These are phyloP conservation scores for Fusarium keratoplasticum DNA, from an alignment of 2,329 filamentous ascomycete species.

Conservation along the genomic window DNA sequence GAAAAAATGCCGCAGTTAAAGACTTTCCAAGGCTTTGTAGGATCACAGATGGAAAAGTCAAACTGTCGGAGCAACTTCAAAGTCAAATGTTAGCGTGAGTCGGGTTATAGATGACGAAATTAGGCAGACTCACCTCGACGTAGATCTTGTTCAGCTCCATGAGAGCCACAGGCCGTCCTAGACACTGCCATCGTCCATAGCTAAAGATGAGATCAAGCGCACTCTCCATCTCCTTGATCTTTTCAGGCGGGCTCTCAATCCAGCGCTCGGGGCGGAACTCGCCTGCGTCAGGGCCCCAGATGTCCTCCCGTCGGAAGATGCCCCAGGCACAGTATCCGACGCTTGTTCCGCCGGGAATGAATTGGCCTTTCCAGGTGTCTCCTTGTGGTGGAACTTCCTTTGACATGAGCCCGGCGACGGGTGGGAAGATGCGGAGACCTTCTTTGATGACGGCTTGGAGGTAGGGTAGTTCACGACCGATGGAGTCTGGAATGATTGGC, in stretches of 20 bases:
- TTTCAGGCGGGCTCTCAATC: constrained; percentile 50
- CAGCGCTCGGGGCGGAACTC: constrained; percentile 52
- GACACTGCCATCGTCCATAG: constrained; percentile 53
- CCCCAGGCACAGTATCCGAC: constrained; percentile 52
- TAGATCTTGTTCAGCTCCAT: constrained; percentile 55
- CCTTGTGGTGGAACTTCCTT: constrained; percentile 49
- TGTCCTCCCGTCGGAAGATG: constrained; percentile 47
- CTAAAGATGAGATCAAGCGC: constrained; percentile 54
- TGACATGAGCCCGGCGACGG: constrained; percentile 51
- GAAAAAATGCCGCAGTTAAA: constrained; percentile 47
- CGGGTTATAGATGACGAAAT: rapidly evolving
- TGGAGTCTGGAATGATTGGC: constrained; percentile 46
- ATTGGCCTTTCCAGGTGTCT: constrained; percentile 47
- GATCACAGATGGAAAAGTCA: constrained; percentile 47
- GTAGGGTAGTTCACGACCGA: constrained; percentile 54
- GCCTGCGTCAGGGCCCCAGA: constrained; percentile 51
- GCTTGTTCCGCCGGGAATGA: constrained; percentile 49
- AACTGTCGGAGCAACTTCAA: constrained; percentile 46
- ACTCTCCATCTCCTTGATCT: constrained; percentile 49
- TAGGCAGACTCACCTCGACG: constrained; percentile 52
- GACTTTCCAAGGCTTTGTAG: constrained; percentile 47
- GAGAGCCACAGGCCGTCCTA: constrained; percentile 53
- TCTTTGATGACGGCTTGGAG: constrained; percentile 64
- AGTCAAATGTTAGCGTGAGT: not conserved
- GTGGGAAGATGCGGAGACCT: constrained; percentile 53